These are phyloP conservation scores for Scenedesmus sp. DNA, from an alignment of 163 green algal species.

Conservation along the genomic window DNA sequence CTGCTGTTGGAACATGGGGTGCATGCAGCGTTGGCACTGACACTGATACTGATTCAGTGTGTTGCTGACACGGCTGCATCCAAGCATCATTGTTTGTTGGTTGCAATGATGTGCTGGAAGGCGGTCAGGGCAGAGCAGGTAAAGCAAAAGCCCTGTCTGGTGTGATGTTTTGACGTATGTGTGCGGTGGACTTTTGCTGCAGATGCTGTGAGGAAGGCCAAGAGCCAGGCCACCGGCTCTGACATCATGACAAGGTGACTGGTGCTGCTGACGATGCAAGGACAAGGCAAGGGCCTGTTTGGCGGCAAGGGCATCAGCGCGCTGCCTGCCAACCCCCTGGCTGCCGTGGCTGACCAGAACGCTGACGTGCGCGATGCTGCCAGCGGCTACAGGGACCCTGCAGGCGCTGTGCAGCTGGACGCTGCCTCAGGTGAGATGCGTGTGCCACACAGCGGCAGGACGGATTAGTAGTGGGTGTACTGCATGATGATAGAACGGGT, in stretches of 20 bases:
- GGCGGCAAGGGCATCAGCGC: not conserved
- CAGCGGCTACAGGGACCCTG: conserved; percentile 33
- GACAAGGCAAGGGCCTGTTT: conserved; percentile 25
- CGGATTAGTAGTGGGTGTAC: too few relatives aligned
- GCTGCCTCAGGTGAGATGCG: conserved; percentile 11
- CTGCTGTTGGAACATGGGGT: too few relatives aligned
- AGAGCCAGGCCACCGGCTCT: not conserved
- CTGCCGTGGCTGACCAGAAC: conserved; percentile 17
- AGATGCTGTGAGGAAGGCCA: not conserved
- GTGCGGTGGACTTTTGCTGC: not conserved
- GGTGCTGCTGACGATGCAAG: not conserved
- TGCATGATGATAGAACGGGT: too few relatives aligned
- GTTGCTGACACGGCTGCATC: too few relatives aligned
- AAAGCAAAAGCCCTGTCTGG: too few relatives aligned
- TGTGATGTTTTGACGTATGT: too few relatives aligned
- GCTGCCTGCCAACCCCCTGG: conserved; percentile 13
- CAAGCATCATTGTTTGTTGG: too few relatives aligned
- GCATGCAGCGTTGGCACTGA: too few relatives aligned
- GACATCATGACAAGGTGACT: not conserved
- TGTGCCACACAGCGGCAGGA: too few relatives aligned
- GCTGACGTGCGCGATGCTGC: not conserved
- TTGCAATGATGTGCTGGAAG: too few relatives aligned
- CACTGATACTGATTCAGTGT: too few relatives aligned
- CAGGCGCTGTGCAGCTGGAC: conserved; percentile 31
- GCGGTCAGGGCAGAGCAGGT: too few relatives aligned